These are phyloP conservation scores for Inga laurina DNA, from an alignment of 306 rosid genomes.

Conservation along the genomic window DNA sequence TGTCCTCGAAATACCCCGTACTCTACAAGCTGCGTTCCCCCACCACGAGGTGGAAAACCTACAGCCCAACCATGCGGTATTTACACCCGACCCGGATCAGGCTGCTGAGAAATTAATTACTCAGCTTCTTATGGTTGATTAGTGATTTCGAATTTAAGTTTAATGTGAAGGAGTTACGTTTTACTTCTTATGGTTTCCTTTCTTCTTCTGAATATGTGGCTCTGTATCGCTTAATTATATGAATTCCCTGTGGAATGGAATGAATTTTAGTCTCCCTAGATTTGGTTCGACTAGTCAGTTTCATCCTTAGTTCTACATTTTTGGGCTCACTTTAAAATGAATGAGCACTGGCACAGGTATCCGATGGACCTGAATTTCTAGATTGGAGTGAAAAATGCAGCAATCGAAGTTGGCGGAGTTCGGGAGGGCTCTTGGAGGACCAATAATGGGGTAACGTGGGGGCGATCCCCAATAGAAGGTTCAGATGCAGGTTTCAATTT, in stretches of 20 bases:
- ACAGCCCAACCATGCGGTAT: not conserved
- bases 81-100: no score
- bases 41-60: not conserved
- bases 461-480: no score
- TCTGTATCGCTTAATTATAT: not conserved
- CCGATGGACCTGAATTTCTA: no score
- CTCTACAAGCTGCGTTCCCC: slow-evolving; percentile 3
- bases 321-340: no score
- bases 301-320: not conserved
- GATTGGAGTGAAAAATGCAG: no score
- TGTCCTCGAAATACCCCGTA: not conserved
- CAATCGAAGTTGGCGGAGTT: no score
- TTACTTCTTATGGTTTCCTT: not conserved
- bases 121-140: not conserved
- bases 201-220: not conserved
- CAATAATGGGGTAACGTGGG: no score
- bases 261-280: not conserved
- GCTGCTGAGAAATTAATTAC: no score
- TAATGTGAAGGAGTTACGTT: not conserved
- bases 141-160: no score
- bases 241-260: not conserved
- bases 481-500: no score
- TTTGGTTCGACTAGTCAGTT: not conserved
- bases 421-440: no score
- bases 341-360: no score